phyloP scores from a whole-genome alignment of 192 early-diverging fungal species.

The Funneliformis geosporum region DNA sequence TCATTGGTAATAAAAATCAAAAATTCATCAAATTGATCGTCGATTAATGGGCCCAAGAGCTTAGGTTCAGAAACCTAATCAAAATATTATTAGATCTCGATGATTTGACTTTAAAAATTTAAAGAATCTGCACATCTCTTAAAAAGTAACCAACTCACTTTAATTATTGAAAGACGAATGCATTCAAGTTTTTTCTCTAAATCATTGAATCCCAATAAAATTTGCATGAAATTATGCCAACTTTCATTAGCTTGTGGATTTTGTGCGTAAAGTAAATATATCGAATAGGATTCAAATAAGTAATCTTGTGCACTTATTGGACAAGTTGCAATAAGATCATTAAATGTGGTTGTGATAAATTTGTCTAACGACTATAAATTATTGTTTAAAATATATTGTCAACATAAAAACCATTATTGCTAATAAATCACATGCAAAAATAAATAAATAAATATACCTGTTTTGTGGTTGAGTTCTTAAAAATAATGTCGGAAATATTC shows the following conservation, averaged over 20 bases:
- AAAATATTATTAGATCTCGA: background rate
- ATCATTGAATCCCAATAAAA: background rate
- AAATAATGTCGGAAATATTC: background rate
- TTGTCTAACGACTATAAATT: conserved; percentile 1
- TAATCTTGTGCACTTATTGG: background rate
- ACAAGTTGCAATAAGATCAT: background rate
- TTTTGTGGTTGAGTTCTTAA: background rate
- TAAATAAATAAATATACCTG: background rate
- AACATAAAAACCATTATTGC: background rate
- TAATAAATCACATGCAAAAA: background rate
- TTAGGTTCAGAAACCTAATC: background rate
- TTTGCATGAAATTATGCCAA: background rate
- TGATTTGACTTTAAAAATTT: background rate
- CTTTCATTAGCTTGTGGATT: background rate
- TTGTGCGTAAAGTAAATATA: background rate
- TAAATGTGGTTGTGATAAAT: background rate
- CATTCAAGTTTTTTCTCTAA: background rate
- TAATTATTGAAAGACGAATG: background rate
- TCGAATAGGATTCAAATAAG: conserved; percentile 1
- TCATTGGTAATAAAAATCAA: background rate
- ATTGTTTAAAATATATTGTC: background rate
- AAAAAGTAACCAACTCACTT: conserved; percentile 5
- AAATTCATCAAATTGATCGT: conserved; percentile 1
- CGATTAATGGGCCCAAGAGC: background rate
- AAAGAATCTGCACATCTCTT: background rate